Evolutionary conservation across 106 monocot genomes (phyloP).

Genomic region (Posidonia australis): DNA sequence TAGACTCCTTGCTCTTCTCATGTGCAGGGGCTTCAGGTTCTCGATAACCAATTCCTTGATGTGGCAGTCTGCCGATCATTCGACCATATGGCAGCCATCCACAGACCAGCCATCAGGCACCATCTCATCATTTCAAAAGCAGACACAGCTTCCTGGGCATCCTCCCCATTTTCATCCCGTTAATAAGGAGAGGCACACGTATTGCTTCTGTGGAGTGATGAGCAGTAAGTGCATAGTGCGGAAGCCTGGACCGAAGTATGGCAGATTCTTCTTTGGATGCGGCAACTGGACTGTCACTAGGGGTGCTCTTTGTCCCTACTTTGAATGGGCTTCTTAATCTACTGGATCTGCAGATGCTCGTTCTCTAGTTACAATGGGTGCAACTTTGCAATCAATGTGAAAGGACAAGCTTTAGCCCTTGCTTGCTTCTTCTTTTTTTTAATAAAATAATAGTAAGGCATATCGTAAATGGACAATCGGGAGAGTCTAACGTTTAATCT

Average conservation of each 20-base stretch:
- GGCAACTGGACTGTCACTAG: conserved; percentile 25
- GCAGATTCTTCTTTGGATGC: conserved; percentile 28
- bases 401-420: conserved; percentile 7
- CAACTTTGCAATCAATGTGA: neutral
- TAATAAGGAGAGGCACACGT: conserved; percentile 3
- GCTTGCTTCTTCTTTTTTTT: neutral
- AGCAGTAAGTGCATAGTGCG: conserved; percentile 23
- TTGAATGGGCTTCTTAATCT: conserved; percentile 23
- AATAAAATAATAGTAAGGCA: neutral
- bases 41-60: conserved; percentile 63
- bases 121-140: conserved; percentile 22
- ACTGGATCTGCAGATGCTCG: neutral
- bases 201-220: conserved; percentile 26
- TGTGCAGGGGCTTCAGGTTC: conserved; percentile 67
- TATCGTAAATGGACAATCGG: too few species aligned
- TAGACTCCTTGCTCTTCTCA: conserved; percentile 56
- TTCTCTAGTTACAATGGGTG: neutral
- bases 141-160: conserved; percentile 7
- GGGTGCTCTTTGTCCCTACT: conserved; percentile 23
- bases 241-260: conserved; percentile 26
- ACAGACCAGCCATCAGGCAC: neutral
- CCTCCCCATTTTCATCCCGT: conserved; percentile 10
- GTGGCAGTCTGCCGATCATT: conserved; percentile 13
- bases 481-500: conserved; percentile 39
- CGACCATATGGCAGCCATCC: conserved; percentile 3